Evolutionary conservation across 2,329 filamentous ascomycete species (phyloP).

Genomic region (Aureobasidium sp.): DNA sequence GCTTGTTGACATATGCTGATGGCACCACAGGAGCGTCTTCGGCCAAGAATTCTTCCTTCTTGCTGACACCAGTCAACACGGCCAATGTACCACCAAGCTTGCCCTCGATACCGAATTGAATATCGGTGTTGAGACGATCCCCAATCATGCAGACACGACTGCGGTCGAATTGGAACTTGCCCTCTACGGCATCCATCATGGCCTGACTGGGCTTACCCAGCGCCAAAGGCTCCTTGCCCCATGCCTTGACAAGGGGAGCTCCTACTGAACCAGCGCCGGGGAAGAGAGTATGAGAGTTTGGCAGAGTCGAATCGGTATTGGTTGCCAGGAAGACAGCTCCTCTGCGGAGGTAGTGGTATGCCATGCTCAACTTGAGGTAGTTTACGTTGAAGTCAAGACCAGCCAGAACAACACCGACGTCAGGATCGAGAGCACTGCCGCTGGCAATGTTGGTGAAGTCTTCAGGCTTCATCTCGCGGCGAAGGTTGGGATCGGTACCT

Average conservation of each 20-base stretch:
- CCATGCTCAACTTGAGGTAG: slow-evolving; percentile 83
- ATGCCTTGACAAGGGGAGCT: slow-evolving; percentile 63
- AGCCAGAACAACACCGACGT: slow-evolving; percentile 82
- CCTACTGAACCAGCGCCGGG: slow-evolving; percentile 82
- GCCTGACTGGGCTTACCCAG: slow-evolving; percentile 94
- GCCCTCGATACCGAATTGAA: slow-evolving; percentile 88
- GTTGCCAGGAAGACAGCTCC: slow-evolving; percentile 88
- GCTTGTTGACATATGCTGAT: slow-evolving; percentile 72
- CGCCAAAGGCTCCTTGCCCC: slow-evolving; percentile 61
- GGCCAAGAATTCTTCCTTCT: slow-evolving; percentile 74
- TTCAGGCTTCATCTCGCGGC: slow-evolving; percentile 69
- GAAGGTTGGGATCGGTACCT: slow-evolving; percentile 72
- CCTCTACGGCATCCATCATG: slow-evolving; percentile 99
- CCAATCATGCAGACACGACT: slow-evolving; percentile 90
- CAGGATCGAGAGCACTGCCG: slow-evolving; percentile 70
- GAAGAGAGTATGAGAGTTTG: slow-evolving; percentile 74
- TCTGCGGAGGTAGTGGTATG: slow-evolving; percentile 74
- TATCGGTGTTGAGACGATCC: slow-evolving; percentile 89
- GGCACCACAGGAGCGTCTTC: slow-evolving; percentile 64
- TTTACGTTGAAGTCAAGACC: slow-evolving; percentile 93
- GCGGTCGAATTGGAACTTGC: slow-evolving; percentile 85
- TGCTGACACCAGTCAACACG: slow-evolving; percentile 82
- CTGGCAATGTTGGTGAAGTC: slow-evolving; percentile 73
- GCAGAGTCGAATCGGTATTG: slow-evolving; percentile 85
- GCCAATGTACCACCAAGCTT: slow-evolving; percentile 84